Base-by-base conservation (phyloP, 495 filamentous ascomycete genomes). In the Talaromyces trachyspermus region DNA sequence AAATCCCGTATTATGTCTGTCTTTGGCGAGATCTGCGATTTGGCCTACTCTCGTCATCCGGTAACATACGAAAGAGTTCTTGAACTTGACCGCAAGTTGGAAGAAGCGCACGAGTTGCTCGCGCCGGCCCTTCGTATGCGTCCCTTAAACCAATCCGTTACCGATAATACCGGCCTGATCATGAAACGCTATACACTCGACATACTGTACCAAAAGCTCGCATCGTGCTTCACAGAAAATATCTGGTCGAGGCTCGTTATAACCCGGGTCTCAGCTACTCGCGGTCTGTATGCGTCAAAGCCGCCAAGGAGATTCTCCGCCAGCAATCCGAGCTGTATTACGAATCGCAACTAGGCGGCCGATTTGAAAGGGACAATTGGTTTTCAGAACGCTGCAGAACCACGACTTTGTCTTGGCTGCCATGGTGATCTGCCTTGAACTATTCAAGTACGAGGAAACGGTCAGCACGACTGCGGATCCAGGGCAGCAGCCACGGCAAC, bases 351-450 rank as follows among this genome's bases (percentile, higher is more conserved):
- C 79, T 83, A 2, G 80, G 80, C 25, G 86, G 88, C 4, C 76
- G 85, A 12, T 63, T 90, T 32, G 77, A 83, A 46, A 74, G 74
- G 17, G 82, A 88, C 61, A 80, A 81, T 54, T 88, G 77, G 74
- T 86, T 84, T 79, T 91, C 42, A 88, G 79, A 14, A 85, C 85
- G 0, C 75, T 94, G 3, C 87, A 88, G 14, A 85, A 81, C 39
- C 72, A 78, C 19, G 91, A 97, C 54, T 95, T 91, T 54, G 66
- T 95, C 11, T 80, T 94, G 14, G 89, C 87, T 1, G 85, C 87
- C 2, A 95, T 95, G 88, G 80, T 95, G 47, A 75, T 97, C 15
- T 83, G 82, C 53, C 69, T 95, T 24, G 89, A 94, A 51, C 69
- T 95, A 4, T 62, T 60, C 0, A 62, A 63, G 24, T 55, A 60